Evolutionary conservation across 1,139 yeast species (phyloP).

Genomic region (Kodamaea ohmeri): DNA sequence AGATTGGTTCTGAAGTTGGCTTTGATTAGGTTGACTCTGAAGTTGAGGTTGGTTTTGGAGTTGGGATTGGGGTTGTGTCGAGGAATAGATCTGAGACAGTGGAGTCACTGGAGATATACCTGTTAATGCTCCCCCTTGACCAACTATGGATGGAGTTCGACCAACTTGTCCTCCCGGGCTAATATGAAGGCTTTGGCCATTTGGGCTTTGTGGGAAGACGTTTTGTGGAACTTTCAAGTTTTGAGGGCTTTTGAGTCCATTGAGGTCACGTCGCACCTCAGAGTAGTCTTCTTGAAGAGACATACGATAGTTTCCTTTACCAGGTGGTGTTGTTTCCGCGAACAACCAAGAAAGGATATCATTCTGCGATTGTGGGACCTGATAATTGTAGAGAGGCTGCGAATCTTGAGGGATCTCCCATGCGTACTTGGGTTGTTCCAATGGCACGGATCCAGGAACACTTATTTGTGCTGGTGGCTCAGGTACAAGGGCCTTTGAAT

Average conservation of each 20-base stretch:
- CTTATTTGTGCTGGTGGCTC: neutral
- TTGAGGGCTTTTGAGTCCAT: constrained; percentile 1
- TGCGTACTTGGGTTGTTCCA: constrained; percentile 3
- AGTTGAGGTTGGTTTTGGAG: no score
- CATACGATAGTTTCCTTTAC: neutral
- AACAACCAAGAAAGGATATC: constrained; percentile 44
- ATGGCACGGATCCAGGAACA: neutral
- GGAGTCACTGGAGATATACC: no score
- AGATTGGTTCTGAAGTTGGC: no score
- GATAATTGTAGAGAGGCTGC: neutral
- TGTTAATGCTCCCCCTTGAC: no score
- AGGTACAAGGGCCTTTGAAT: neutral
- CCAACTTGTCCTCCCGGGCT: no score
- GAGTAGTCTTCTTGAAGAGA: neutral
- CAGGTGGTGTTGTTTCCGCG: constrained; percentile 19
- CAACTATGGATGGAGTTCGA: no score
- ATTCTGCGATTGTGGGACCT: constrained; percentile 24
- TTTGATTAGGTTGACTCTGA: no score
- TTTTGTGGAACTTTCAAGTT: neutral
- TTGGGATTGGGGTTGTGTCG: no score
- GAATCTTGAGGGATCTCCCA: constrained; percentile 4
- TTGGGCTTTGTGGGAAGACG: no score
- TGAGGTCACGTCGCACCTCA: neutral
- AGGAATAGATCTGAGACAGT: no score
- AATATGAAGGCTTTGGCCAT: no score